A percentile compares a stretch with the other conserved stretches of the same genome.
Conservation (phyloP, 2,329 filamentous ascomycete genomes). For the Neofusicoccum ribis region DNA sequence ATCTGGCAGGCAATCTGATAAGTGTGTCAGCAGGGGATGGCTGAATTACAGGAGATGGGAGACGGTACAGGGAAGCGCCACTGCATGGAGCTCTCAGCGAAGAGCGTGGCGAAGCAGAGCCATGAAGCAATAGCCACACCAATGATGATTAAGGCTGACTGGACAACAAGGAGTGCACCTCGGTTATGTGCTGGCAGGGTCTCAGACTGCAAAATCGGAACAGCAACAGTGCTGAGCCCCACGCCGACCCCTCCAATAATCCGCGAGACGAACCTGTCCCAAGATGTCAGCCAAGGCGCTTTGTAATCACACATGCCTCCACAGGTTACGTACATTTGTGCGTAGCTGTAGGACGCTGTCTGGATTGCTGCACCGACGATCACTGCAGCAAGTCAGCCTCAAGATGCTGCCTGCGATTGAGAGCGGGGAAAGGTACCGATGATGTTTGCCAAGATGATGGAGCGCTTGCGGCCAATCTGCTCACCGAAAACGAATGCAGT, state of each 20-base stretch:
- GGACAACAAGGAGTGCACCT: slow-evolving; percentile 61
- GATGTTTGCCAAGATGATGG: slow-evolving; percentile 48
- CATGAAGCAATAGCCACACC: slow-evolving; percentile 54
- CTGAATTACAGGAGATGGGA: not conserved
- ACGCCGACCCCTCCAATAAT: slow-evolving; percentile 55
- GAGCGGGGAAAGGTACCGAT: slow-evolving; percentile 28
- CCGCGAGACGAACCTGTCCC: slow-evolving; percentile 43
- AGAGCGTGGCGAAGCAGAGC: slow-evolving; percentile 49
- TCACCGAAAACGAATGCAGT: slow-evolving; percentile 52
- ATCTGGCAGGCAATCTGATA: slow-evolving; percentile 52
- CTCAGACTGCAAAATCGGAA: slow-evolving; percentile 55
- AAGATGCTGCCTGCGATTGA: not conserved
- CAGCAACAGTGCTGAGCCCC: slow-evolving; percentile 56
- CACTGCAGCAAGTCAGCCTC: slow-evolving; percentile 31
- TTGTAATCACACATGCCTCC: not conserved
- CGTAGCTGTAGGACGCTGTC: slow-evolving; percentile 45
- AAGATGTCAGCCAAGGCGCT: not conserved
- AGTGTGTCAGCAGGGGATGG: not conserved
- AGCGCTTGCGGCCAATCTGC: slow-evolving; percentile 49
- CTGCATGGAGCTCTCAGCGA: slow-evolving; percentile 32
- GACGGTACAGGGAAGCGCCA: slow-evolving; percentile 45
- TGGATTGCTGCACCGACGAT: slow-evolving; percentile 51
- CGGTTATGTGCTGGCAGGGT: slow-evolving; percentile 56
- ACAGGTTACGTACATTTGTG: slow-evolving; percentile 49
- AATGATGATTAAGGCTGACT: slow-evolving; percentile 52